These are phyloP conservation scores for Chlamydomonas incerta DNA, from an alignment of 139 green algal genomes.

Conservation along the genomic window DNA sequence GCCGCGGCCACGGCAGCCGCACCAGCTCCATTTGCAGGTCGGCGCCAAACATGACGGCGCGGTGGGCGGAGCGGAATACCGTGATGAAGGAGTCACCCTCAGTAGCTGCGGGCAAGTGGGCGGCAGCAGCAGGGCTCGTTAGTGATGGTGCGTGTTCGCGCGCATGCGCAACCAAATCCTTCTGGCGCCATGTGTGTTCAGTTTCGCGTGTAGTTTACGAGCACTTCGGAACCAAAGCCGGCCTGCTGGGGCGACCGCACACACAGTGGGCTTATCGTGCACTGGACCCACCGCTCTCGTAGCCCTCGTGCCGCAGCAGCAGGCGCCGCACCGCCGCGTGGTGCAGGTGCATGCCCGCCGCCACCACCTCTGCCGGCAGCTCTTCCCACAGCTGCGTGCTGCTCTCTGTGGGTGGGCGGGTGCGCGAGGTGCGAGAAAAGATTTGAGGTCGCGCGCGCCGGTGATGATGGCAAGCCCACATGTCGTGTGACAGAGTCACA, in stretches of 20 bases:
- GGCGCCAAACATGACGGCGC: constrained; percentile 24
- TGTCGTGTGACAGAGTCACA: too few species aligned
- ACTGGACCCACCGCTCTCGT: constrained; percentile 15
- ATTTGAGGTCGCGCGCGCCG: not conserved
- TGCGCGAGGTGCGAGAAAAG: not conserved
- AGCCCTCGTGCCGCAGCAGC: constrained; percentile 26
- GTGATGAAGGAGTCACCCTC: constrained; percentile 45
- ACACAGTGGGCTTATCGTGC: too few species aligned
- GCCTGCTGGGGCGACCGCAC: not conserved
- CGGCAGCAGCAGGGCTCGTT: not conserved
- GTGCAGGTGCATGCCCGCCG: constrained; percentile 25
- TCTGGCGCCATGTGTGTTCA: too few species aligned
- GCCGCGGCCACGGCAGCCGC: not conserved
- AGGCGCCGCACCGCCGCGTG: constrained; percentile 18
- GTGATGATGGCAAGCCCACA: too few species aligned
- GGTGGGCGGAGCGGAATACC: constrained; percentile 25
- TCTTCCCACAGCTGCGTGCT: constrained; percentile 43
- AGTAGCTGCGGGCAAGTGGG: not conserved
- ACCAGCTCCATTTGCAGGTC: constrained; percentile 39
- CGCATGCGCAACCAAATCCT: too few species aligned
- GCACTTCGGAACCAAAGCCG: not conserved
- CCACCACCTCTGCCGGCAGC: constrained; percentile 25
- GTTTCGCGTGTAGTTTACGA: not conserved
- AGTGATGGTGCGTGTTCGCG: too few species aligned
- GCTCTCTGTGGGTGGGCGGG: not conserved